Evolutionary conservation across 2,329 filamentous ascomycete species (phyloP), one percentile per base, ranked within the genome.

Genomic region (Periconia sp.): DNA sequence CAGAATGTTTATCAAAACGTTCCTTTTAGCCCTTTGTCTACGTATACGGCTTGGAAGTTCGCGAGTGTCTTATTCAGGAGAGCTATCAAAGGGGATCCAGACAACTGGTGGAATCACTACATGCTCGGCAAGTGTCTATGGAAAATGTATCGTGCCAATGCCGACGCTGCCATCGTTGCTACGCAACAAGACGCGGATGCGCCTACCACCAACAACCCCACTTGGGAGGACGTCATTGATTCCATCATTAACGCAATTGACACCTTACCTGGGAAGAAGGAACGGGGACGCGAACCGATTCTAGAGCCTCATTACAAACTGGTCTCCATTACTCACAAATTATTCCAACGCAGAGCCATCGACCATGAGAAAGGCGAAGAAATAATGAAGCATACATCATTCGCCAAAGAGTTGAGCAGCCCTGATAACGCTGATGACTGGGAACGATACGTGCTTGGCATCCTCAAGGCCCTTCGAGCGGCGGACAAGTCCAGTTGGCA

Each of bases 401-500:
- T 81, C 65, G 75, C 82, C 29, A 73, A 75, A 21, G 80, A 80
- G 39, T 66, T 81, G 8, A 65, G 69, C 46, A 54, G 73, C 36
- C 68, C 80, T 58, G 57, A 78, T 66, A 61, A 78, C 65, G 36
- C 76, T 65, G 70, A 78, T 48, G 70, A 78, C 7, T 85, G 81
- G 73, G 79, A 83, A 34, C 59, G 73, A 1, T 88, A 89, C 56
- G 81, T 87, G 30, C 68, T 86, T 11, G 83, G 70, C 78, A 81
- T 85, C 0, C 67, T 86, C 35, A 81, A 80, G 56, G 75, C 75
- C 22, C 68, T 87, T 39, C 79, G 81, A 40, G 72, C 72, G 24
- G 90, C 90, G 48, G 92, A 96, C 70, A 95, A 95, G 74, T 88
- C 89, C 1, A 92, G 94, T 59, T 96, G 92, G 92, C 92, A 96